phyloP scores from a whole-genome alignment of 139 green algal species.

The Coccomyxa sp. region DNA sequence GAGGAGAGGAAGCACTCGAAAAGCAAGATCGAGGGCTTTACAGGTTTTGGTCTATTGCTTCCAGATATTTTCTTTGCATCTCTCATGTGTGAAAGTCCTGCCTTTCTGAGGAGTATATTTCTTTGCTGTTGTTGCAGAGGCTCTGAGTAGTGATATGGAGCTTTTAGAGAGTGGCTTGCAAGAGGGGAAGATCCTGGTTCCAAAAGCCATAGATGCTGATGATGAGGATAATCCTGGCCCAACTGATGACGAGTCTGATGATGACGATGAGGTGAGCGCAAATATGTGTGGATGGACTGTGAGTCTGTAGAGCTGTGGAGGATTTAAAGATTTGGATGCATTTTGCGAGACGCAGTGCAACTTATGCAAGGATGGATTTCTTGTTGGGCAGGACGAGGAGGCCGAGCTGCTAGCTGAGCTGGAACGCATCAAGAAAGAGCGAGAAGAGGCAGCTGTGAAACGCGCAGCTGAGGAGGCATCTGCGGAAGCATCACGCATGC shows the following conservation, averaged over 20 bases:
- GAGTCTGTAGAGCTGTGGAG: background rate
- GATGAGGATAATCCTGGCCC: constrained; percentile 55
- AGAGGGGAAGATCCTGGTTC: constrained; percentile 49
- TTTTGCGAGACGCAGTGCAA: background rate
- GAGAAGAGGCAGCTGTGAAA: constrained; percentile 59
- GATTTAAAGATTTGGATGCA: background rate
- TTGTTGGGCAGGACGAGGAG: constrained; percentile 73
- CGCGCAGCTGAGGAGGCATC: constrained; percentile 53
- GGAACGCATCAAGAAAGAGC: constrained; percentile 90
- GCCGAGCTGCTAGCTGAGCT: constrained; percentile 91
- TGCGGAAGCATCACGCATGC: constrained; percentile 44
- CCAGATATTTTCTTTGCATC: too few species aligned
- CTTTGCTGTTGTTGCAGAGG: background rate
- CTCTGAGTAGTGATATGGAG: constrained; percentile 61
- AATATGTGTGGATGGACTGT: background rate
- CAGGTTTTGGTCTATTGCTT: too few species aligned
- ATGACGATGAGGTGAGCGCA: constrained; percentile 64
- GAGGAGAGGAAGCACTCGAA: constrained; percentile 75
- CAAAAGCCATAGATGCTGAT: constrained; percentile 75
- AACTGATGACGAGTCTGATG: constrained; percentile 39
- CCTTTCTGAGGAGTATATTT: too few species aligned
- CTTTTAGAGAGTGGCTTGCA: constrained; percentile 55
- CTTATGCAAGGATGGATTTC: background rate
- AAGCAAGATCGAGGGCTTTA: constrained; percentile 42
- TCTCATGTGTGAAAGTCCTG: too few species aligned